Evolutionary conservation across 139 green algal species (phyloP).

Genomic region (Eudorina sp.): DNA sequence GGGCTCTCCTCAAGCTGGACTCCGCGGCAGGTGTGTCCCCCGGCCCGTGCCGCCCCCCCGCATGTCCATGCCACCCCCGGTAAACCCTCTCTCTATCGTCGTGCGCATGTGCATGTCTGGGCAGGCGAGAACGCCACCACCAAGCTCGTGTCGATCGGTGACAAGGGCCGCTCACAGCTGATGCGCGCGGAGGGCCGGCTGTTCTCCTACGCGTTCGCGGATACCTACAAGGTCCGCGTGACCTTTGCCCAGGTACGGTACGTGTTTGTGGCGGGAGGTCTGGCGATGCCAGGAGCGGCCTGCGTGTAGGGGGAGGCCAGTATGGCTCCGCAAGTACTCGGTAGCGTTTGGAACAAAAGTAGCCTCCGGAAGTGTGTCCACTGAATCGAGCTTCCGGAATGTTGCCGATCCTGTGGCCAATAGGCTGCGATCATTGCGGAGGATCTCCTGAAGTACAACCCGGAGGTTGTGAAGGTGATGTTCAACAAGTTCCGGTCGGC

Average conservation of each 20-base stretch:
- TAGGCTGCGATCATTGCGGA: conserved; percentile 88
- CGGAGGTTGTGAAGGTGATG: conserved; percentile 83
- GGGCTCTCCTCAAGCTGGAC: conserved; percentile 67
- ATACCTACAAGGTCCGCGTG: conserved; percentile 71
- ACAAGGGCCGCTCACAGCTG: conserved; percentile 95
- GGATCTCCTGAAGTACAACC: conserved; percentile 88
- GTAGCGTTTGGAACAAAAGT: no score
- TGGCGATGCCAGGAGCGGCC: no score
- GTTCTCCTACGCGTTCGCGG: conserved; percentile 56
- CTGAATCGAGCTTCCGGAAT: no score
- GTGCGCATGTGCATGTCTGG: no score
- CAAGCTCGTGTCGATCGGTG: conserved; percentile 83
- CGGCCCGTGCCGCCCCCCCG: no score
- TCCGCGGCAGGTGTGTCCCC: conserved; percentile 28
- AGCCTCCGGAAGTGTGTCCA: no score
- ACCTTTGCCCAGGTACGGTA: conserved; percentile 58
- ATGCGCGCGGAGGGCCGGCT: conserved; percentile 67
- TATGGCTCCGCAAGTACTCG: no score
- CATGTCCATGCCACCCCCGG: no score
- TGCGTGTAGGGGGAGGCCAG: no score
- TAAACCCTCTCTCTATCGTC: no score
- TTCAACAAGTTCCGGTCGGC: conserved; percentile 97
- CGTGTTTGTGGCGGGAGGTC: background rate
- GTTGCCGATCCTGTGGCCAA: no score
- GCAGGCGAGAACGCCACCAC: background rate